Evolutionary conservation across 2,329 filamentous ascomycete species (phyloP).

Genomic region (Aotearoamyces nothofagi): DNA sequence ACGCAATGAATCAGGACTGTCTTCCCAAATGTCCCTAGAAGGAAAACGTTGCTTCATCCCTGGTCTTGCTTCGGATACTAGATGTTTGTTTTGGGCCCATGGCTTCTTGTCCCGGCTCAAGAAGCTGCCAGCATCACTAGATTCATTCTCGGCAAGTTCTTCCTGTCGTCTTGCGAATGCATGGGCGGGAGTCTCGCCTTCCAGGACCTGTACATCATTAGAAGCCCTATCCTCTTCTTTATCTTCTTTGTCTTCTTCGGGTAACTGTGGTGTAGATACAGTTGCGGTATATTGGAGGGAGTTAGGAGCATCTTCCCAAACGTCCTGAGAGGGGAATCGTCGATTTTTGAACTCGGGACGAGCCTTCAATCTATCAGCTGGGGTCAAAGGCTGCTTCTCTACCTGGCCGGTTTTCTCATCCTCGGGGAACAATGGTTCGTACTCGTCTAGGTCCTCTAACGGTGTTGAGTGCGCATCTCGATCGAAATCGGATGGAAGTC

Average conservation of each 20-base stretch:
- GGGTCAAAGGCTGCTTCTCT: slow-evolving; percentile 32
- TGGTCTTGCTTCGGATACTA: slow-evolving; percentile 37
- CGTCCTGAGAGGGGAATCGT: slow-evolving; percentile 85
- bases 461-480: slow-evolving; percentile 47
- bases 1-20: slow-evolving; percentile 69
- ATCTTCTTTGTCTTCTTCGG: slow-evolving; percentile 25
- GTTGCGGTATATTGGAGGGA: slow-evolving; percentile 68
- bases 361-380: slow-evolving; percentile 37
- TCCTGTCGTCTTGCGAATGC: slow-evolving; percentile 53
- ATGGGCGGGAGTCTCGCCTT: slow-evolving; percentile 40
- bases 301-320: slow-evolving; percentile 92
- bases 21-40: slow-evolving; percentile 89
- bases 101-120: slow-evolving; percentile 34
- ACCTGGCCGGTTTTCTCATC: slow-evolving; percentile 24
- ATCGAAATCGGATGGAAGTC: slow-evolving; percentile 14
- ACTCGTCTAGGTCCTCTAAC: slow-evolving; percentile 80
- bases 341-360: slow-evolving; percentile 36
- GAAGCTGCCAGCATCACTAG: slow-evolving; percentile 30
- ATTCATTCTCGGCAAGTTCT: slow-evolving; percentile 44
- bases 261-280: slow-evolving; percentile 65
- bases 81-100: slow-evolving; percentile 33
- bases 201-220: slow-evolving; percentile 4
- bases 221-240: slow-evolving; percentile 5
- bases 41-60: slow-evolving; percentile 61
- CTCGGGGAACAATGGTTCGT: slow-evolving; percentile 86